Conservation (phyloP, 1,139 yeast genomes). For the Kodamaea alishanica region DNA sequence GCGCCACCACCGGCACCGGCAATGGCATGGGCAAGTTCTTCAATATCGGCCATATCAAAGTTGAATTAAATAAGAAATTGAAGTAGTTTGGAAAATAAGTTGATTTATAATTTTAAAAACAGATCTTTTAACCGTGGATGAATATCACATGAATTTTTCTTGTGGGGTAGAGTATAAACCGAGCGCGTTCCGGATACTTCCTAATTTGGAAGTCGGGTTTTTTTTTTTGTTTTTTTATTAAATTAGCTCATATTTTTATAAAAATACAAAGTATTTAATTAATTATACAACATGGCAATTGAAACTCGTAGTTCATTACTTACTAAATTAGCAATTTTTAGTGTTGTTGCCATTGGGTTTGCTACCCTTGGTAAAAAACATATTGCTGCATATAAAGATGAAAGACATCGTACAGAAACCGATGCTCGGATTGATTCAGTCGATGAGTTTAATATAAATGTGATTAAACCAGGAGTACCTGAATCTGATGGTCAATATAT, state of each 20-base stretch:
- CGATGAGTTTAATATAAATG: slow-evolving; percentile 28
- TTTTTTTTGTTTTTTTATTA: background rate
- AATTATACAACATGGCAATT: slow-evolving; percentile 10
- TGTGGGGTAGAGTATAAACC: slow-evolving; percentile 6
- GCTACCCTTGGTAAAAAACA: slow-evolving; percentile 36
- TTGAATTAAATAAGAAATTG: background rate
- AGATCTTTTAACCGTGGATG: slow-evolving; percentile 6
- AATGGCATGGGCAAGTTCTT: slow-evolving; percentile 75
- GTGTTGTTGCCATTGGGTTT: slow-evolving; percentile 30
- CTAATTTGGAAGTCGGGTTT: slow-evolving; percentile 1
- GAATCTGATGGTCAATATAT: slow-evolving; percentile 18
- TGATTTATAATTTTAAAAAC: slow-evolving; percentile 1
- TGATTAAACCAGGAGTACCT: slow-evolving; percentile 39
- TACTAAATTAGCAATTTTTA: slow-evolving; percentile 34
- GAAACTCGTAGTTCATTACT: slow-evolving; percentile 40
- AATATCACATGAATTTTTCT: slow-evolving; percentile 7
- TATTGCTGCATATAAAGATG: slow-evolving; percentile 34
- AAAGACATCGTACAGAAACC: slow-evolving; percentile 35
- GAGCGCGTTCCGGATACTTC: background rate
- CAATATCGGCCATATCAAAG: slow-evolving; percentile 38
- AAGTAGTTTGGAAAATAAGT: background rate
- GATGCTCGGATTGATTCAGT: slow-evolving; percentile 37
- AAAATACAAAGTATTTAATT: background rate
- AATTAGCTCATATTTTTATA: background rate
- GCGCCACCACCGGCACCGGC: slow-evolving; percentile 96